Evolutionary conservation across 306 rosid species (phyloP), one percentile per base, ranked within the genome.

Genomic region (Gastrolobium villosum): DNA sequence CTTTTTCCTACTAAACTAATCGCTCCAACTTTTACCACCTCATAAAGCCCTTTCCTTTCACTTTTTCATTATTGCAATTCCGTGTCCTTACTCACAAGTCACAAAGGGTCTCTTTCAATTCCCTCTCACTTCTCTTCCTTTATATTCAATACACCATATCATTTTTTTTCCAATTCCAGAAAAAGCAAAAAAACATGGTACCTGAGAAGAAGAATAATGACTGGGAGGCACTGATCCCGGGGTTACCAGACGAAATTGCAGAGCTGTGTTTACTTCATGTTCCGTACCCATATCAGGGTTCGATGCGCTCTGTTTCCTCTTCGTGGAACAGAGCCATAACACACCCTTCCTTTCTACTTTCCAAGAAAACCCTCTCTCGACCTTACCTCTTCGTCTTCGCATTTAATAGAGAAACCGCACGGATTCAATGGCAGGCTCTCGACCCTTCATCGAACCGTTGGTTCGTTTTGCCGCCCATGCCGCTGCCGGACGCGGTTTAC

Each of bases 251-350:
- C 67, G 90, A 89, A 76, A 77, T 92, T 13, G 81, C 94, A 5
- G 89, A 83, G 79, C 84, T 92, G 0, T 92, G 97, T 72, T 94
- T 92, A 15, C 88, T 89, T 14, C 89, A 67, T 39, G 82, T 92
- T 78, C 94, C 97, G 0, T 92, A 89, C 35, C 97, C 97, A 0
- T 89, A 88, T 80, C 92, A 80, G 2, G 55, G 89, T 28, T 36
- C 86, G 15, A 83, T 80, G 0, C 91, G 97, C 59, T 82, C 89
- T 36, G 92, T 92, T 31, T 92, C 91, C 0, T 83, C 85, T 0
- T 77, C 91, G 2, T 89, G 93, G 97, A 89, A 87, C 87, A 86
- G 70, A 83, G 82, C 89, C 50, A 82, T 88, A 3, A 68, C 84
- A 0, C 40, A 77, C 70, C 88, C 91, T 0, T 53, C 59, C 0